Conservation (phyloP, 495 filamentous ascomycete species). For the Neurospora sp. region DNA sequence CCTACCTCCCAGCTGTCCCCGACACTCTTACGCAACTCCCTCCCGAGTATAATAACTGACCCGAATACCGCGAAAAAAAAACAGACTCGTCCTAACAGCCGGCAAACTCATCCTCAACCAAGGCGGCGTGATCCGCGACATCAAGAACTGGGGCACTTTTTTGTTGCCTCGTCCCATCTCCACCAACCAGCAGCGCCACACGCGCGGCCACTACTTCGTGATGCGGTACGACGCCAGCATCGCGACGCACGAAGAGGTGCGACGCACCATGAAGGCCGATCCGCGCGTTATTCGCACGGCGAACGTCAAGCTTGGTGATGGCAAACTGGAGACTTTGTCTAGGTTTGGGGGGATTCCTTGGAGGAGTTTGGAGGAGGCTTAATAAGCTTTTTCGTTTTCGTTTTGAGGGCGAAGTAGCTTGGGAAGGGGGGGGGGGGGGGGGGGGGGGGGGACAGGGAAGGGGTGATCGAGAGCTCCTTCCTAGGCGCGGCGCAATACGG, state of each 20-base stretch:
- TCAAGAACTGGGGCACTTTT: conserved; percentile 91
- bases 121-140: conserved; percentile 84
- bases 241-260: conserved; percentile 58
- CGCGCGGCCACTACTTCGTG: conserved; percentile 87
- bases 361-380: conserved; percentile 20
- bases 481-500: no score
- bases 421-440: no score
- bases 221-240: conserved; percentile 84
- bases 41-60: no score
- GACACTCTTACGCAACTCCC: no score
- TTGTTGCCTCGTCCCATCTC: conserved; percentile 63
- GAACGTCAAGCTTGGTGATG: conserved; percentile 74
- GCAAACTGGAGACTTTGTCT: conserved; percentile 59
- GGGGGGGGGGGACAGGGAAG: no score
- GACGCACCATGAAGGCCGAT: conserved; percentile 70
- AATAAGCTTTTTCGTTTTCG: conserved; percentile 10
- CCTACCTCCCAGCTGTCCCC: no score
- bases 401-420: no score
- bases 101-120: conserved; percentile 72
- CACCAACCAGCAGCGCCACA: conserved; percentile 70
- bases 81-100: conserved; percentile 77
- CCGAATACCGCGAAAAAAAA: background rate
- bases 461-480: no score
- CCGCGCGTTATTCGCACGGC: conserved; percentile 82
- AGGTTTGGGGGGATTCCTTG: conserved; percentile 52